Evolutionary conservation across 352 stramenopile genomes (phyloP), one percentile per base, ranked within the genome.

Genomic region (Nothophytophthora sp.): DNA sequence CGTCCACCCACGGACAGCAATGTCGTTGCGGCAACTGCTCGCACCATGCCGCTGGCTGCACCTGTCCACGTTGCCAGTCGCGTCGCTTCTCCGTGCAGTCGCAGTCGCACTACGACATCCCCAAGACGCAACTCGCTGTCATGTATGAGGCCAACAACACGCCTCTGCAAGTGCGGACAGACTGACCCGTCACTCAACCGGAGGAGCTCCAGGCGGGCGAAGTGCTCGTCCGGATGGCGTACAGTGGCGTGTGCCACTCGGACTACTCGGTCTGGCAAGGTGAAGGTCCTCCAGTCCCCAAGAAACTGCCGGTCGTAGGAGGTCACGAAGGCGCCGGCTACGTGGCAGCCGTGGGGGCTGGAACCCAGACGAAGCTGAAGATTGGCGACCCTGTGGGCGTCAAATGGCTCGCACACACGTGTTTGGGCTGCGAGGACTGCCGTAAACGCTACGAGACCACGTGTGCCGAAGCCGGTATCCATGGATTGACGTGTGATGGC

Each of bases 311-410:
- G 4, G 61, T 81, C 38, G 63, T 88, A 5, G 73, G 72, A 36
- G 76, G 76, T 32, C 76, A 88, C 50, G 76, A 88, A 71, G 72
- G 72, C 22, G 57, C 68, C 4, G 72, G 72, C 5, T 83, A 80
- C 50, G 53, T 83, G 3, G 72, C 72, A 15, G 74, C 74, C 13
- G 75, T 84, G 15, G 76, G 73, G 48, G 27, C 57, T 3, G 27
- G 81, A 37, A 82, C 67, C 5, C 55, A 60, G 34, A 81, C 68
- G 20, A 63, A 70, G 8, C 66, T 81, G 30, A 68, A 78, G 49
- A 39, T 85, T 4, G 74, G 74, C 2, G 74, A 85, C 27, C 58
- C 60, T 8, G 74, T 85, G 0, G 70, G 74, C 18, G 68, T 85
- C 51, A 81, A 79, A 32, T 80, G 68, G 67, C 54, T 81, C 27